Conservation (phyloP, 305 asterid genomes). For the Stenogyne calaminthoides region DNA sequence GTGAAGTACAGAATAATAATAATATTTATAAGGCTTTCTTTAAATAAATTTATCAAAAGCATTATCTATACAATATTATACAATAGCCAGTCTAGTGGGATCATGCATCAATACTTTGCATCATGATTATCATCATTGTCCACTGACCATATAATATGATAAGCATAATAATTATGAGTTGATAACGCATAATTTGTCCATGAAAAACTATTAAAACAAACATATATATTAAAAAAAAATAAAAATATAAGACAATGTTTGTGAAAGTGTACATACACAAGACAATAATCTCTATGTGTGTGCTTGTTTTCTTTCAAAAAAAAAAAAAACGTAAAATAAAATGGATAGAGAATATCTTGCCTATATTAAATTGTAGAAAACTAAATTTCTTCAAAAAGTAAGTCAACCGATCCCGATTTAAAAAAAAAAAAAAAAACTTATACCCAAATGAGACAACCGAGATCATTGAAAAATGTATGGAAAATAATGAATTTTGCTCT, state of each 20-base stretch:
- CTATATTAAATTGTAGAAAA: not conserved
- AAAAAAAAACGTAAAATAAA: not conserved
- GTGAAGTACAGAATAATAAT: too few species aligned
- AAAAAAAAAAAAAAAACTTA: not conserved
- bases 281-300: not conserved
- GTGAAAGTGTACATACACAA: not conserved
- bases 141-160: not conserved
- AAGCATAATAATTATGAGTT: not conserved
- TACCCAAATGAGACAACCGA: not conserved
- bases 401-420: not conserved
- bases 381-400: not conserved
- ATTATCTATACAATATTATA: too few species aligned
- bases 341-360: not conserved
- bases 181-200: not conserved
- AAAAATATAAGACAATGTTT: conserved; percentile 22
- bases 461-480: conserved; percentile 15
- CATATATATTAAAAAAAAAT: too few species aligned
- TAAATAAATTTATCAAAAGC: too few species aligned
- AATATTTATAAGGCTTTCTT: too few species aligned
- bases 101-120: not conserved
- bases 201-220: not conserved
- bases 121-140: not conserved
- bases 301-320: not conserved
- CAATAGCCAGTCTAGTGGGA: not conserved
- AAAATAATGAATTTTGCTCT: not conserved